Conservation (phyloP, 2,329 filamentous ascomycete species). For the Aspergillus sp. region DNA sequence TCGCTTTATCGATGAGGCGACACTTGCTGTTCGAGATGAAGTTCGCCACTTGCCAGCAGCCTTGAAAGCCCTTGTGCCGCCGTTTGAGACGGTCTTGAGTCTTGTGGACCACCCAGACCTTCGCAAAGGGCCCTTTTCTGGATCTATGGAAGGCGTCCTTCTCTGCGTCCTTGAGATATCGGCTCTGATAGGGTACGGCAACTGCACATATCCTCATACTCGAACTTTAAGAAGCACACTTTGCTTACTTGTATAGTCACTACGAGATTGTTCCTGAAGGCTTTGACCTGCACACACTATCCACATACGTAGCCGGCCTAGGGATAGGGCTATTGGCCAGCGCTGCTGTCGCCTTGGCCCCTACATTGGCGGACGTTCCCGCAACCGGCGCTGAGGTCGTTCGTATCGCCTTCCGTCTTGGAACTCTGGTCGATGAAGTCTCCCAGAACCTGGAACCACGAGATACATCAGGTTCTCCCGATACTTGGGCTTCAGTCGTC, state of each 20-base stretch:
- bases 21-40: constrained; percentile 48
- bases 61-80: constrained; percentile 25
- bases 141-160: constrained; percentile 52
- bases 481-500: constrained; percentile 36
- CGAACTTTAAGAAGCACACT: too few species aligned
- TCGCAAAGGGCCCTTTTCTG: constrained; percentile 48
- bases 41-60: constrained; percentile 28
- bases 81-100: constrained; percentile 27
- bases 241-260: constrained; percentile 11
- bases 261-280: constrained; percentile 10
- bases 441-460: constrained; percentile 50
- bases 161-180: constrained; percentile 48
- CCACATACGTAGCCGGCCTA: constrained; percentile 38
- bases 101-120: constrained; percentile 31
- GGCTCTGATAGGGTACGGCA: constrained; percentile 50
- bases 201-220: not conserved
- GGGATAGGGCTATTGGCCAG: constrained; percentile 52
- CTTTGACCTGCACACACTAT: constrained; percentile 10
- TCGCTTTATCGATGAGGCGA: constrained; percentile 48
- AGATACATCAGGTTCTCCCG: constrained; percentile 22
- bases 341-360: constrained; percentile 49
- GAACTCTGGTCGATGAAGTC: constrained; percentile 49
- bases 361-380: constrained; percentile 45
- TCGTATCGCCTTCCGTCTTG: constrained; percentile 53
- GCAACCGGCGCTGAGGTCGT: constrained; percentile 48